Base-by-base conservation (phyloP, 257 asterid species). In the Striga asiatica region DNA sequence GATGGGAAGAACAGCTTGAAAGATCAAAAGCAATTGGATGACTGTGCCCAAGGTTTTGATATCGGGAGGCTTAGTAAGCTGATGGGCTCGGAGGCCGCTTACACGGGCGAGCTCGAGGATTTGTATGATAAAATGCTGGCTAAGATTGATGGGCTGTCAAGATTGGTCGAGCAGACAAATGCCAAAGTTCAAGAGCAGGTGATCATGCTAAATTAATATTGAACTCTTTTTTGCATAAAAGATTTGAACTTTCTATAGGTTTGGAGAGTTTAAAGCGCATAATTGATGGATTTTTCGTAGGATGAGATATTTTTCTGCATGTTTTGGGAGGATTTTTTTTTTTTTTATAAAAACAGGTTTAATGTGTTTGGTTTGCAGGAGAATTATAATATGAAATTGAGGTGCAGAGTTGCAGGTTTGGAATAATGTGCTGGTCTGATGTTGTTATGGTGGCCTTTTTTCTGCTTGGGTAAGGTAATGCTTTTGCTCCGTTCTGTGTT, bases 341-440 rank as follows among this genome's bases (percentile, higher is more conserved):
- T n/a, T n/a, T n/a, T n/a, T n/a, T n/a, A n/a, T n/a, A n/a, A n/a
- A n/a, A n/a, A n/a, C n/a, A n/a, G n/a, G n/a, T n/a, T n/a, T n/a
- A n/a, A n/a, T n/a, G n/a, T 37, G 1, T 62, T 14, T 48, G n/a
- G n/a, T 50, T 54, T 52, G 58, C 94, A 91, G 98, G 98, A 91
- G 74, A 78, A 66, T 35, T 73, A 62, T 34, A 82, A 80, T 61
- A 78, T 74, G 96, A 79, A 32, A 73, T 59, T 87, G 78, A 82
- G 96, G 81, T 58, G 58, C 67, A 78, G 73, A 73, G 87, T 82
- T 77, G 98, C 95, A 60, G 96, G 95, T 56, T 67, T 87, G 82
- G 88, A 91, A 71, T 86, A 57, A 76, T 56, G n/a, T n/a, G n/a
- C n/a, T 53, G 60, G 14, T 32, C 27, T 61, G 74, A 37, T 69